phyloP scores from a whole-genome alignment of 768 basidiomycete species.

The Mycena galopus region DNA sequence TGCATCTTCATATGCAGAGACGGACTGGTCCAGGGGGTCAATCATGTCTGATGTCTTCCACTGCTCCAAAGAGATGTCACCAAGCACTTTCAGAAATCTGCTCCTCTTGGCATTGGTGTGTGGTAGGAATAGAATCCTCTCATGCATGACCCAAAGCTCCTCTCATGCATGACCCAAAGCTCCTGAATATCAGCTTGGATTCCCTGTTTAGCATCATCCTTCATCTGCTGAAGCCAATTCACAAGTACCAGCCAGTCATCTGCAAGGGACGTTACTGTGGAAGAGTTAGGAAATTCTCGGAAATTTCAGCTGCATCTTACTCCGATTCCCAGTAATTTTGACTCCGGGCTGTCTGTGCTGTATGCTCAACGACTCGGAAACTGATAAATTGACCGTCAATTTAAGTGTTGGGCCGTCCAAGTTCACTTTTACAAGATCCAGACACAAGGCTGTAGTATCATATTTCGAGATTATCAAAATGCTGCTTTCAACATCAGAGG shows the following conservation, averaged over 20 bases:
- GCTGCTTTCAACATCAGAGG: not conserved
- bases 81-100: not conserved
- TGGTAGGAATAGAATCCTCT: not conserved
- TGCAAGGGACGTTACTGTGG: not conserved
- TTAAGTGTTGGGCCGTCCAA: not conserved
- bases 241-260: not conserved
- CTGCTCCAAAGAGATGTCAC: not conserved
- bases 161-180: not conserved
- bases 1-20: constrained; percentile 1
- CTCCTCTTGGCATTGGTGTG: not conserved
- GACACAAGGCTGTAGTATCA: not conserved
- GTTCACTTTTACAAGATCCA: not conserved
- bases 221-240: not conserved
- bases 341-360: not conserved
- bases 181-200: not conserved
- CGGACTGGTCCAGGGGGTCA: not conserved
- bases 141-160: too few species aligned
- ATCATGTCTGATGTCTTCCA: not conserved
- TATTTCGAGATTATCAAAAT: not conserved
- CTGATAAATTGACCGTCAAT: not conserved
- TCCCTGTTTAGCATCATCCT: not conserved
- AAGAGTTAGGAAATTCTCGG: not conserved
- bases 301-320: not conserved
- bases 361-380: not conserved
- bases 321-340: not conserved